phyloP scores from a whole-genome alignment of 2,329 filamentous ascomycete species.

The Diplodia intermedia region DNA sequence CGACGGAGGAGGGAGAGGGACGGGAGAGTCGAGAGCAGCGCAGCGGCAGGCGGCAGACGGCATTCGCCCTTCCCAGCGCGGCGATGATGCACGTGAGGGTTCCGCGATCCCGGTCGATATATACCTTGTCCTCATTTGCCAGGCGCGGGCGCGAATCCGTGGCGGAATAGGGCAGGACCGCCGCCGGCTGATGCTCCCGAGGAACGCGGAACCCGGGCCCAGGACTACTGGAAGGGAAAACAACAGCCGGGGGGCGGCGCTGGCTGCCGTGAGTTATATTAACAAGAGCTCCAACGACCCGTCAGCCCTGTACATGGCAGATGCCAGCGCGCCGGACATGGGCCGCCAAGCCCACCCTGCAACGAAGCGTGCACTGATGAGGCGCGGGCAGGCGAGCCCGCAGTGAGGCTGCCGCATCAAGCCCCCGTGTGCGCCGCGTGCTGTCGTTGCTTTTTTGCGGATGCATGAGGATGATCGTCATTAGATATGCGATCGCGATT shows the following conservation, averaged over 20 bases:
- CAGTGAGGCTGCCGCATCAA: not conserved
- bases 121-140: not conserved
- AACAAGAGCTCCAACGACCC: not conserved
- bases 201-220: not conserved
- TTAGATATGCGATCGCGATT: constrained; percentile 18
- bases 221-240: constrained; percentile 16
- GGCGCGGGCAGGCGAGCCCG: constrained; percentile 1
- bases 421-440: constrained; percentile 6
- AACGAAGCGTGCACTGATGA: not conserved
- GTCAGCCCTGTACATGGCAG: constrained; percentile 10
- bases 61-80: too few relatives aligned
- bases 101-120: constrained; percentile 1
- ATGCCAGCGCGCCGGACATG: constrained; percentile 10
- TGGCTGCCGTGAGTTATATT: not conserved
- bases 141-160: not conserved
- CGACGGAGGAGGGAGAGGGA: not conserved
- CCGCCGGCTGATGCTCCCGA: constrained; percentile 8
- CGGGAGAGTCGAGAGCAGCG: not conserved
- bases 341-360: not conserved
- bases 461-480: constrained; percentile 24
- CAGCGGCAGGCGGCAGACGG: not conserved
- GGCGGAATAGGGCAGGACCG: constrained; percentile 16
- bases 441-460: not conserved
- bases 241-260: not conserved
- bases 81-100: constrained; percentile 2